Evolutionary conservation across 495 filamentous ascomycete species (phyloP).

Genomic region (Cairneyella variabilis): DNA sequence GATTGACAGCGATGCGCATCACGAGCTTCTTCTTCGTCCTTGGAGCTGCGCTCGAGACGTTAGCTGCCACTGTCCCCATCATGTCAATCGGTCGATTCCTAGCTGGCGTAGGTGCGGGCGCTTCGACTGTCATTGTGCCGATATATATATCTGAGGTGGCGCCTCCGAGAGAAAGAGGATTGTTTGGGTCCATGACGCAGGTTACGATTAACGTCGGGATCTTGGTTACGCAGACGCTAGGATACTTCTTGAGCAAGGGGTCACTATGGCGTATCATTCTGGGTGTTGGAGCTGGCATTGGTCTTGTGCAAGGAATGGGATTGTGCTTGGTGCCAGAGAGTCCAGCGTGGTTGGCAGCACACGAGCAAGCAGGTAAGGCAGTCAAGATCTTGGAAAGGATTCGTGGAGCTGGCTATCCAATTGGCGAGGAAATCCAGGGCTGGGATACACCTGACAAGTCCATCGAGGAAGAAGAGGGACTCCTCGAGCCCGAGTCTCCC

Average conservation of each 20-base stretch:
- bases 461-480: slow-evolving; percentile 41
- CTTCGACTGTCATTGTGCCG: slow-evolving; percentile 89
- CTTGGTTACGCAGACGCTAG: slow-evolving; percentile 73
- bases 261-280: slow-evolving; percentile 82
- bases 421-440: slow-evolving; percentile 66
- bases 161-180: slow-evolving; percentile 70
- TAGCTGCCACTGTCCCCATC: slow-evolving; percentile 61
- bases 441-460: slow-evolving; percentile 47
- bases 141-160: slow-evolving; percentile 91
- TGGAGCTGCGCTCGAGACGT: slow-evolving; percentile 70
- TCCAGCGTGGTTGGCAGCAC: slow-evolving; percentile 76
- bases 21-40: slow-evolving; percentile 72
- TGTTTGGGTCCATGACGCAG: slow-evolving; percentile 90
- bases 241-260: slow-evolving; percentile 77
- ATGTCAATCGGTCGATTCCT: slow-evolving; percentile 73
- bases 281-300: slow-evolving; percentile 66
- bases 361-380: slow-evolving; percentile 57
- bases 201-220: slow-evolving; percentile 95
- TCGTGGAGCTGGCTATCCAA: slow-evolving; percentile 61
- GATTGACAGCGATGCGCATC: slow-evolving; percentile 64
- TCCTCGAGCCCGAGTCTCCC: slow-evolving; percentile 32
- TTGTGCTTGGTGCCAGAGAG: slow-evolving; percentile 75
- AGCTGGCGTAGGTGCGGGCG: slow-evolving; percentile 79
- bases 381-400: slow-evolving; percentile 67
- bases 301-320: slow-evolving; percentile 58